Evolutionary conservation across 2,329 filamentous ascomycete species (phyloP).

Genomic region (Nigrograna mackinnonii): DNA sequence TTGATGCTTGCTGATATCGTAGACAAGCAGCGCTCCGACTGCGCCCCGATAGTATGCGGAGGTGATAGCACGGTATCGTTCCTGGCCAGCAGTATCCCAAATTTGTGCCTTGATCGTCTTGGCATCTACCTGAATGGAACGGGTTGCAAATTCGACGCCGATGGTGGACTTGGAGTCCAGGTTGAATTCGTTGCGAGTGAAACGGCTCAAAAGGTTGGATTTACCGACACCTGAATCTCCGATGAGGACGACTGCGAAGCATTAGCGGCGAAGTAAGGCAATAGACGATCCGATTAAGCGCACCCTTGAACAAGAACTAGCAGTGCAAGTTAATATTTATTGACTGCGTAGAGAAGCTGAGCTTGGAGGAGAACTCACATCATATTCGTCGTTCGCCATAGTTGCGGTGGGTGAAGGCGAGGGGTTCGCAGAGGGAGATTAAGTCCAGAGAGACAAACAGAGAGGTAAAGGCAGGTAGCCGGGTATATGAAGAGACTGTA

Average conservation of each 20-base stretch:
- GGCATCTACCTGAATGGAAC: conserved; percentile 97
- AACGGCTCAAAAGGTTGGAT: conserved; percentile 98
- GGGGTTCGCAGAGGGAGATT: conserved; percentile 8
- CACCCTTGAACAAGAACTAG: conserved; percentile 99
- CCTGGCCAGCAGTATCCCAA: conserved; percentile 98
- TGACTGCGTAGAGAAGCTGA: conserved; percentile 16
- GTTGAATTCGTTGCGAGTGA: conserved; percentile 99
- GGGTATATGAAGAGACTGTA: background rate
- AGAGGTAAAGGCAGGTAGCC: background rate
- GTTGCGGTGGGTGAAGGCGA: conserved; percentile 37
- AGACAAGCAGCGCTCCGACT: conserved; percentile 94
- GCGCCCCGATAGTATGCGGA: conserved; percentile 98
- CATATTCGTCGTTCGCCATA: conserved; percentile 99
- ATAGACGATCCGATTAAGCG: conserved; percentile 14
- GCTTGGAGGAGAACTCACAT: conserved; percentile 67
- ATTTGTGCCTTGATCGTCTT: conserved; percentile 99
- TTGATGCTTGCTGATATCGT: conserved; percentile 99
- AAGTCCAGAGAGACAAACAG: background rate
- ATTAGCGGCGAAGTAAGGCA: conserved; percentile 32
- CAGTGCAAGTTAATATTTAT: conserved; percentile 13
- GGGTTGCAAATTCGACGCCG: conserved; percentile 97
- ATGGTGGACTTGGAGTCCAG: conserved; percentile 99
- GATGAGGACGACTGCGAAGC: conserved; percentile 83
- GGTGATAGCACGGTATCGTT: conserved; percentile 98
- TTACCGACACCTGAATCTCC: conserved; percentile 99